Evolutionary conservation across 2,329 filamentous ascomycete genomes (phyloP), one percentile per base, ranked within the genome.

Genomic region (Diaporthe sp.): DNA sequence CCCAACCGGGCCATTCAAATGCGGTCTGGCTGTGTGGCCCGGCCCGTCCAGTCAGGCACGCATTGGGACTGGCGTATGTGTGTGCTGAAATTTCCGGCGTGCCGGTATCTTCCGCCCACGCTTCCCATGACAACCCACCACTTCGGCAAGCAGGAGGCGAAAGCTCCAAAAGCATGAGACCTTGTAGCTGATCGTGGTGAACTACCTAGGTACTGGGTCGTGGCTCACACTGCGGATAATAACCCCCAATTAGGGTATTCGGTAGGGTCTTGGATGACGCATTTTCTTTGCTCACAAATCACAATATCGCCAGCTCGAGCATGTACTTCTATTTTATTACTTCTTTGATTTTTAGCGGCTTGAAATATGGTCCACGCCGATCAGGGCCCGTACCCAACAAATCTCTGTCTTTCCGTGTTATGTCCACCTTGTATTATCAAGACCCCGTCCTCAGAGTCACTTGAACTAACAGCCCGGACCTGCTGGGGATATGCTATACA

Each of bases 1-100:
- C 17, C 13, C 22, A 42, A 17, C 13, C 10, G n/a, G 10, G 5
- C 44, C 15, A 13, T 7, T 34, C 44, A n/a, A 28, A 31, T 22
- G 2, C 22, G 37, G n/a, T 10, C 58, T 44, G 61, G n/a, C 37
- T 62, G 22, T 34, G 46, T 68, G 65, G 44, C 46, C 65, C 60
- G 39, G 60, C 60, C 60, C 60, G 60, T 42, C 58, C 8, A 62
- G 39, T 65, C 58, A 62, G 58, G 37, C n/a, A 62, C n/a, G 58
- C 58, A 62, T 39, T 62, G 15, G 49, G 49, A n/a, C 58, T 62
- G 15, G 37, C 39, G 42, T 7, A 42, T 44, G 58, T 19, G 17
- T 19, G 8, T 25, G 15, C 60, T 65, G 42, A 46, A 65, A 46
- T 44, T 46, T 46, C 39, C 42, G 4, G n/a, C 25, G 3, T 65